Evolutionary conservation across 495 filamentous ascomycete species (phyloP).

Genomic region (Penicillium mononematosum): DNA sequence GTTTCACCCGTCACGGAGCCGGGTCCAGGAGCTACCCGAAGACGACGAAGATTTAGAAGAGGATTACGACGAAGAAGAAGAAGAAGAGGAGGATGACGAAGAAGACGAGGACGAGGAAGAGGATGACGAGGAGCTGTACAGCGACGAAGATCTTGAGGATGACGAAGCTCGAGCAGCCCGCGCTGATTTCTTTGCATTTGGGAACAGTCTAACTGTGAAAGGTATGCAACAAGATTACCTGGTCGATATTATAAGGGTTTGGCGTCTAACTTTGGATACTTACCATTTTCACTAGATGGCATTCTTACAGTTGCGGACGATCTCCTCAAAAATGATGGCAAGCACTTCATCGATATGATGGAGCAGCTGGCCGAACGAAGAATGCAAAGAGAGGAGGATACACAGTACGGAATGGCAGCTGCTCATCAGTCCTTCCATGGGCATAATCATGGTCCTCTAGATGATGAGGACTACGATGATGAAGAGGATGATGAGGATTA

Average conservation of each 20-base stretch:
- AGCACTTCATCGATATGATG: slow-evolving; percentile 99
- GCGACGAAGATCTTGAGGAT: slow-evolving; percentile 55
- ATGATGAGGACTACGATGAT: slow-evolving; percentile 73
- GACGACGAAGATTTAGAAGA: slow-evolving; percentile 64
- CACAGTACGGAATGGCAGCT: slow-evolving; percentile 62
- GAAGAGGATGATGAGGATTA: slow-evolving; percentile 81
- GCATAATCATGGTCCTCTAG: slow-evolving; percentile 64
- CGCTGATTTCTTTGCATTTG: slow-evolving; percentile 93
- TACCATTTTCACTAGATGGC: slow-evolving; percentile 61
- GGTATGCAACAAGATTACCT: slow-evolving; percentile 53
- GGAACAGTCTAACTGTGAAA: slow-evolving; percentile 94
- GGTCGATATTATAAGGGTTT: not conserved
- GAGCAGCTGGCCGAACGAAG: slow-evolving; percentile 95
- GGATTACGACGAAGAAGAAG: slow-evolving; percentile 49
- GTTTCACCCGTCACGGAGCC: slow-evolving; percentile 49
- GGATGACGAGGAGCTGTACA: slow-evolving; percentile 53
- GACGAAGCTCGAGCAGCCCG: slow-evolving; percentile 51
- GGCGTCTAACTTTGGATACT: slow-evolving; percentile 24
- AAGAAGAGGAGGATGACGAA: slow-evolving; percentile 56
- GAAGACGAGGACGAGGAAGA: slow-evolving; percentile 53
- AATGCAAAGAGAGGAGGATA: slow-evolving; percentile 95
- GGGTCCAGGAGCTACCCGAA: slow-evolving; percentile 63
- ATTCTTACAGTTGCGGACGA: slow-evolving; percentile 99
- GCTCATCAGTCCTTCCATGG: slow-evolving; percentile 60
- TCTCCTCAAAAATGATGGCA: slow-evolving; percentile 96